Evolutionary conservation across 768 basidiomycete species (phyloP).

Genomic region (Psilocybe sp.): DNA sequence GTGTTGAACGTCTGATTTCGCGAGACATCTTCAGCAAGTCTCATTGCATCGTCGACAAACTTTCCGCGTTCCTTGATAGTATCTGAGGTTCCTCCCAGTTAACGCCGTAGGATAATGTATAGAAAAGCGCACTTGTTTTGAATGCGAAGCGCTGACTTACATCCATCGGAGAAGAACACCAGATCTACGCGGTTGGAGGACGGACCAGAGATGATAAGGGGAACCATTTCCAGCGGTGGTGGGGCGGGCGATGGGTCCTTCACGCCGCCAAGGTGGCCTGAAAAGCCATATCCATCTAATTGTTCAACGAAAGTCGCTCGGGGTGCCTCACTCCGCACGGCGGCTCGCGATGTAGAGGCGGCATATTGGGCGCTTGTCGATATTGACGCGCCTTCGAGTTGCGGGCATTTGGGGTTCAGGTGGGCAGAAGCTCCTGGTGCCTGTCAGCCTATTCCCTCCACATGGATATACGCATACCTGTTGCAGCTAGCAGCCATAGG

Average conservation of each 20-base stretch:
- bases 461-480: too few relatives aligned
- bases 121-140: background rate
- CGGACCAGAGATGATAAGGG: slow-evolving; percentile 60
- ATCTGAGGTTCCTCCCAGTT: slow-evolving; percentile 37
- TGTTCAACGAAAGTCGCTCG: too few relatives aligned
- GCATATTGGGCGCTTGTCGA: too few relatives aligned
- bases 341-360: too few relatives aligned
- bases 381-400: too few relatives aligned
- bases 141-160: slow-evolving; percentile 33
- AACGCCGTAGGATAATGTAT: background rate
- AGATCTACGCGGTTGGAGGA: slow-evolving; percentile 68
- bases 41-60: slow-evolving; percentile 62
- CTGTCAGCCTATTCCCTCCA: too few relatives aligned
- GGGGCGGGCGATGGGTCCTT: slow-evolving; percentile 10
- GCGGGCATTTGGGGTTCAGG: too few relatives aligned
- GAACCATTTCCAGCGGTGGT: slow-evolving; percentile 52
- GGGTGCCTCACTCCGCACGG: too few relatives aligned
- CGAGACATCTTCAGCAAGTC: slow-evolving; percentile 68
- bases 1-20: slow-evolving; percentile 75
- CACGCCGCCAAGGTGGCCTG: too few relatives aligned
- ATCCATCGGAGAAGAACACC: slow-evolving; percentile 78
- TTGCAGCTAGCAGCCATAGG: too few relatives aligned
- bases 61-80: slow-evolving; percentile 51
- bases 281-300: too few relatives aligned
- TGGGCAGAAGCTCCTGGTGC: too few relatives aligned